phyloP scores from a whole-genome alignment of 1,139 yeast genomes.

The Geotrichum citri-aurantii region DNA sequence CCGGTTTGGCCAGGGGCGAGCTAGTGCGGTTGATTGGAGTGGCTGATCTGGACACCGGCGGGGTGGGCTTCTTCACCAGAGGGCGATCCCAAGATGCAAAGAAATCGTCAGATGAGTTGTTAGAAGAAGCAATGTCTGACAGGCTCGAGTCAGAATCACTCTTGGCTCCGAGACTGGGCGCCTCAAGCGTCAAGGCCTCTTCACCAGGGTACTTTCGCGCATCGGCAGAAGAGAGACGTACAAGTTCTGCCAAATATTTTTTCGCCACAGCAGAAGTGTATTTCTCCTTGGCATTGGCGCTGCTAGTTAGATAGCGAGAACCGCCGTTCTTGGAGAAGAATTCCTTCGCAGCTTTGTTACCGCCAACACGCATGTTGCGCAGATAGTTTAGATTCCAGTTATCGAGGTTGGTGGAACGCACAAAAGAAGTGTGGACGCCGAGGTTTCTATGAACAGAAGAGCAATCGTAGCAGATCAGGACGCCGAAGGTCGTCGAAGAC shows the following conservation, averaged over 20 bases:
- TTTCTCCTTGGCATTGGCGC: slow-evolving; percentile 65
- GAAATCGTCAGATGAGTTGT: slow-evolving; percentile 64
- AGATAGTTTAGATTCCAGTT: slow-evolving; percentile 92
- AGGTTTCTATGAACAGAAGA: slow-evolving; percentile 93
- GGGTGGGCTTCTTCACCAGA: slow-evolving; percentile 41
- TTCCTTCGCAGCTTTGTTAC: slow-evolving; percentile 67
- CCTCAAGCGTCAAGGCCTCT: slow-evolving; percentile 44
- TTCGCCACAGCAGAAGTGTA: slow-evolving; percentile 75
- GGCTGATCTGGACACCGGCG: slow-evolving; percentile 49
- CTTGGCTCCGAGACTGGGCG: slow-evolving; percentile 29
- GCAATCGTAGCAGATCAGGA: slow-evolving; percentile 93
- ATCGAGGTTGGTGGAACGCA: slow-evolving; percentile 94
- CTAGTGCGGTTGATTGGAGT: slow-evolving; percentile 35
- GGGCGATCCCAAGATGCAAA: slow-evolving; percentile 91
- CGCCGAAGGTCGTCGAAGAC: slow-evolving; percentile 98
- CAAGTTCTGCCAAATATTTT: slow-evolving; percentile 73
- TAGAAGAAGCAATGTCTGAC: slow-evolving; percentile 14
- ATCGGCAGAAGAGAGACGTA: slow-evolving; percentile 61
- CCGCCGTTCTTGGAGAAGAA: slow-evolving; percentile 84
- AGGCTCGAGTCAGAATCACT: slow-evolving; percentile 32
- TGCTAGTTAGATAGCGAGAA: slow-evolving; percentile 51
- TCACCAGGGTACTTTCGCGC: slow-evolving; percentile 61
- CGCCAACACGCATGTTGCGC: slow-evolving; percentile 89
- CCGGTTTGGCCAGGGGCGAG: slow-evolving; percentile 25
- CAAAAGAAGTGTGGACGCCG: slow-evolving; percentile 96